A percentile compares a stretch with the other conserved stretches of the same genome.
Evolutionary conservation across 441 rosid genomes (phyloP).

Genomic region (Erysimum cheiri): DNA sequence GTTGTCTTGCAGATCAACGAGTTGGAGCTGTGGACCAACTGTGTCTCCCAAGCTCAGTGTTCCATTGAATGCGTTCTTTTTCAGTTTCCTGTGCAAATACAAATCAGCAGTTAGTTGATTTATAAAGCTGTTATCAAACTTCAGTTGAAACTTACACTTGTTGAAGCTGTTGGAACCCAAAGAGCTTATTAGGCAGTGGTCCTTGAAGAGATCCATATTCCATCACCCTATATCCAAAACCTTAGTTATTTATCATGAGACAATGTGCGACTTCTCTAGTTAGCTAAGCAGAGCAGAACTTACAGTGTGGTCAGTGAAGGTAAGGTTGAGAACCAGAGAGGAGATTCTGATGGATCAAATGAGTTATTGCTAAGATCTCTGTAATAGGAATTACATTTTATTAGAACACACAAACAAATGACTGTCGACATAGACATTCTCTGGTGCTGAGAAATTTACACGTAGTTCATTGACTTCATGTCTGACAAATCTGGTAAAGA

Average conservation of each 20-base stretch:
- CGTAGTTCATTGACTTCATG: constrained; percentile 74
- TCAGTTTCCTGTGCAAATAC: constrained; percentile 64
- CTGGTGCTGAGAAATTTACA: constrained; percentile 57
- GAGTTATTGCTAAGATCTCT: constrained; percentile 94
- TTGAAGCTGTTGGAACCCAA: constrained; percentile 77
- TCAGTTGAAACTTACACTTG: constrained; percentile 69
- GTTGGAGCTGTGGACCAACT: constrained; percentile 66
- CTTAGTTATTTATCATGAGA: background rate
- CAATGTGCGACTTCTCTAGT: background rate
- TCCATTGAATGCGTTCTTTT: constrained; percentile 72
- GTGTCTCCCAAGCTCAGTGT: constrained; percentile 69
- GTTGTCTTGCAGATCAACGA: constrained; percentile 84
- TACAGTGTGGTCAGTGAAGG: constrained; percentile 87
- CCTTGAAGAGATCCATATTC: constrained; percentile 84
- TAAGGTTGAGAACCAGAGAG: constrained; percentile 85
- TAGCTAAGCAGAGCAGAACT: too few relatives aligned
- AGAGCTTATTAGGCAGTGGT: constrained; percentile 65
- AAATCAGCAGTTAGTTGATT: constrained; percentile 16
- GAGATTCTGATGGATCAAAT: constrained; percentile 74
- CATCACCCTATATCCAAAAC: constrained; percentile 57
- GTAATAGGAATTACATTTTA: constrained; percentile 35
- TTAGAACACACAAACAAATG: constrained; percentile 24
- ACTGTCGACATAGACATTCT: constrained; percentile 22
- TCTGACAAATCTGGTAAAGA: constrained; percentile 76
- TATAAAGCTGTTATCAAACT: constrained; percentile 10